Percentiles rank a stretch among this genome's conserved stretches.
Evolutionary conservation across 1,139 yeast genomes (phyloP).

Genomic region (Pichiaceae sp.): DNA sequence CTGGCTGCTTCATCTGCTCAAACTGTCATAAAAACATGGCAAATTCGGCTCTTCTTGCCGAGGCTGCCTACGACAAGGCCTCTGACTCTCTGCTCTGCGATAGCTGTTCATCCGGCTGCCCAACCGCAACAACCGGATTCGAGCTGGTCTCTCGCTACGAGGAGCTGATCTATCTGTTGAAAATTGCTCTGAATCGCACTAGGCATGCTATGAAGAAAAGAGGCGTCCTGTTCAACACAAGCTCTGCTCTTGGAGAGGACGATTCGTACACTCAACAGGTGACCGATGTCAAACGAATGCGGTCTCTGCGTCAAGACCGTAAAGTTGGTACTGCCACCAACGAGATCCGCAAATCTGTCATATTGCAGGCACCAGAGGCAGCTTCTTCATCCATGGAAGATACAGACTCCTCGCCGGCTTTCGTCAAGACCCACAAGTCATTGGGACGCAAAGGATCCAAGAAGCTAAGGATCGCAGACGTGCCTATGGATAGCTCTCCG

Average conservation of each 20-base stretch:
- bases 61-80: conserved; percentile 34
- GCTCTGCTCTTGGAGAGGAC: not conserved
- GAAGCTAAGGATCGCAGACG: conserved; percentile 17
- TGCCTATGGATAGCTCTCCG: conserved; percentile 28
- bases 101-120: conserved; percentile 44
- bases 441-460: conserved; percentile 20
- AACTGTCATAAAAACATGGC: conserved; percentile 34
- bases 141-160: conserved; percentile 54
- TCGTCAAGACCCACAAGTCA: conserved; percentile 14
- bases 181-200: conserved; percentile 79
- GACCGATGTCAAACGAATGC: conserved; percentile 67
- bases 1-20: conserved; percentile 59
- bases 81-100: conserved; percentile 43
- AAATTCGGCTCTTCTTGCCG: conserved; percentile 22
- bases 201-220: conserved; percentile 51
- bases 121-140: conserved; percentile 49
- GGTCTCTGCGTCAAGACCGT: conserved; percentile 66
- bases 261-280: conserved; percentile 25
- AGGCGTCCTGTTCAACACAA: conserved; percentile 4
- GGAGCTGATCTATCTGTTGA: conserved; percentile 69
- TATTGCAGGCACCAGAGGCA: conserved; percentile 32
- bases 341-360: conserved; percentile 48
- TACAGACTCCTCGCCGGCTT: conserved; percentile 5
- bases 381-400: conserved; percentile 7
- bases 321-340: conserved; percentile 26